Percentiles rank a stretch among this genome's conserved stretches.
phyloP scores from a whole-genome alignment of 257 asterid genomes.

The Solanum phureja region DNA sequence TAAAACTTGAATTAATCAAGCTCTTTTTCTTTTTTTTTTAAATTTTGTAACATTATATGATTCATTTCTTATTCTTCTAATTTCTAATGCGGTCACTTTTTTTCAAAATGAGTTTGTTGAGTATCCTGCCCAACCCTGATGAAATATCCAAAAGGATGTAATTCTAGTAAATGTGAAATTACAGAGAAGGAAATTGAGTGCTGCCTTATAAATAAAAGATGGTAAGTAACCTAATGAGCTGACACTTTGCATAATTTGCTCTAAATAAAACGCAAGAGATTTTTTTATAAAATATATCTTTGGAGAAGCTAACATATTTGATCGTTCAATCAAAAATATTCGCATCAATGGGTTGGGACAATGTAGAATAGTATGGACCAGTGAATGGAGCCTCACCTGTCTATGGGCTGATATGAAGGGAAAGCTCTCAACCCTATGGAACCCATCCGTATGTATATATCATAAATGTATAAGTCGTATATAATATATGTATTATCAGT shows the following conservation, averaged over 20 bases:
- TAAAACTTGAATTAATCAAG: background rate
- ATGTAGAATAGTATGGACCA: background rate
- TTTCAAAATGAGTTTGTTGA: background rate
- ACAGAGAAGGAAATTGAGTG: background rate
- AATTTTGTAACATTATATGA: background rate
- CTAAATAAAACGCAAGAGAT: background rate
- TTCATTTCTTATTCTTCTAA: background rate
- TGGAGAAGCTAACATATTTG: background rate
- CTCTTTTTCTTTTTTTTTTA: background rate
- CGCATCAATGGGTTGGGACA: background rate
- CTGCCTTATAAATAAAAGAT: background rate
- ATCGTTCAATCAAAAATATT: background rate
- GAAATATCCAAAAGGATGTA: background rate
- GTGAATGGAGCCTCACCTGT: background rate
- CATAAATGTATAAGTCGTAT: background rate
- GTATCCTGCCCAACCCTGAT: background rate
- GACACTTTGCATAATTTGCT: background rate
- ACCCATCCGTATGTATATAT: background rate
- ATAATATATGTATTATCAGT: background rate
- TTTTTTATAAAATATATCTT: background rate
- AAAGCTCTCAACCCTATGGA: background rate
- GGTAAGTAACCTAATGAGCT: background rate
- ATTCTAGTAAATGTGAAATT: background rate
- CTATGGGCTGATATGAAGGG: background rate
- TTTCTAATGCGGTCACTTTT: background rate